Base-by-base conservation (phyloP, 805 yeast genomes). In the Spathaspora hagerdaliae region DNA sequence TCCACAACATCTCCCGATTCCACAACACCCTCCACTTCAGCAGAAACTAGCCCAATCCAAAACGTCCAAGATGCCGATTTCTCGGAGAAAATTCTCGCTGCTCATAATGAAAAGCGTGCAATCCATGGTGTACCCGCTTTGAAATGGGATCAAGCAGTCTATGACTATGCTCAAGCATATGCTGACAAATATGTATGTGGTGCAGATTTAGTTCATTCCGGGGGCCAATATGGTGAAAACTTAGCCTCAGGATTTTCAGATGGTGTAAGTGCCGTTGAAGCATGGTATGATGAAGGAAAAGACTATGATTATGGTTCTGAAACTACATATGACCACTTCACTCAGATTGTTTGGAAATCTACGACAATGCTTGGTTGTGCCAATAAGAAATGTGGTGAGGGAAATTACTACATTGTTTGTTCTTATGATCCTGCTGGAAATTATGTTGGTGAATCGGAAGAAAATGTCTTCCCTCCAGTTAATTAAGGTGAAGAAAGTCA, bases 351-450 rank as follows among this genome's bases (percentile, higher is more conserved):
- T 31, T 87, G 96, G 96, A 75, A 73, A 52, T 62, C 68, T 27
- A 69, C 87, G 29, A 72, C 81, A 8, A 61, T 71, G 51, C 46
- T 87, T 12, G 96, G 95, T 13, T 87, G 96, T 69, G 94, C 85
- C 43, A 68, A 72, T 62, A 82, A 79, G 58, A 61, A 74, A 52
- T 86, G 96, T 69, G 51, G 62, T 24, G 48, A 65, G 12, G 49
- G 56, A 40, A 59, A 81, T 44, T 67, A 71, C 53, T 87, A 87
- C 67, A 71, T 85, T 46, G 77, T 86, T 50, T 89, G 96, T 65
- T 80, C 83, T 43, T 89, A 90, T 52, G 68, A 73, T 57, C 82
- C 88, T 13, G 79, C 85, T 34, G 96, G 96, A 56, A 89, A 89
- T 67, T 59, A 74, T 44, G 65, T 73, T 41, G 83, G 86, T 46